A percentile compares a stretch with the other conserved stretches of the same genome.
Conservation (phyloP, 805 yeast genomes). For the Candida nitratophila region DNA sequence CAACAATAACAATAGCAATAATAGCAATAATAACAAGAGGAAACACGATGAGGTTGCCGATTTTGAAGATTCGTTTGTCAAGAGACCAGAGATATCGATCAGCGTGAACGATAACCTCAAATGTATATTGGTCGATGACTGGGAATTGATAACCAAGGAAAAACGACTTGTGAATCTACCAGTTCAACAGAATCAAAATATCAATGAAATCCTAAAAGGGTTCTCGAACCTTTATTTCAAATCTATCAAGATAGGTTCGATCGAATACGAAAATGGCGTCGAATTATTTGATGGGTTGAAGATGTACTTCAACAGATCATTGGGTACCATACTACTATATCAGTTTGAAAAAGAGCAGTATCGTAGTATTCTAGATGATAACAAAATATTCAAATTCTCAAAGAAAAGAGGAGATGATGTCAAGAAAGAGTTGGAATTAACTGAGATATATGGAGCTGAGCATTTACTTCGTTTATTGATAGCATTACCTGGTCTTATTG, state of each 20-base stretch:
- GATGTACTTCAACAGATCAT: constrained; percentile 64
- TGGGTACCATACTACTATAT: constrained; percentile 65
- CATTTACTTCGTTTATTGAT: constrained; percentile 75
- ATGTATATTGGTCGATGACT: constrained; percentile 75
- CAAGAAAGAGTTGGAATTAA: neutral
- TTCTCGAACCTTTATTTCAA: constrained; percentile 32
- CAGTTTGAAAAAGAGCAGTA: constrained; percentile 74
- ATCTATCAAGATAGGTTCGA: constrained; percentile 41
- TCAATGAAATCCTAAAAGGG: constrained; percentile 45
- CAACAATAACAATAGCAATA: neutral
- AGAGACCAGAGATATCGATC: constrained; percentile 44
- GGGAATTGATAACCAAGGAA: constrained; percentile 86
- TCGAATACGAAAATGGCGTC: constrained; percentile 39
- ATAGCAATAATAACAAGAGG: neutral
- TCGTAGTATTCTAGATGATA: constrained; percentile 33
- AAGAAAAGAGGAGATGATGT: too few species aligned
- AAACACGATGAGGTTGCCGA: constrained; percentile 2
- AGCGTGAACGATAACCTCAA: constrained; percentile 63
- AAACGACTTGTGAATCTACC: constrained; percentile 67
- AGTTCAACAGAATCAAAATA: constrained; percentile 30
- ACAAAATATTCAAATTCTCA: constrained; percentile 12
- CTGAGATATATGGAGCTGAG: constrained; percentile 65
- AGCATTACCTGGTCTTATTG: constrained; percentile 74
- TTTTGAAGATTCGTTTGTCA: constrained; percentile 25
- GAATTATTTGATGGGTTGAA: constrained; percentile 70